phyloP scores from a whole-genome alignment of 768 basidiomycete species.

The Mycena polygramma region DNA sequence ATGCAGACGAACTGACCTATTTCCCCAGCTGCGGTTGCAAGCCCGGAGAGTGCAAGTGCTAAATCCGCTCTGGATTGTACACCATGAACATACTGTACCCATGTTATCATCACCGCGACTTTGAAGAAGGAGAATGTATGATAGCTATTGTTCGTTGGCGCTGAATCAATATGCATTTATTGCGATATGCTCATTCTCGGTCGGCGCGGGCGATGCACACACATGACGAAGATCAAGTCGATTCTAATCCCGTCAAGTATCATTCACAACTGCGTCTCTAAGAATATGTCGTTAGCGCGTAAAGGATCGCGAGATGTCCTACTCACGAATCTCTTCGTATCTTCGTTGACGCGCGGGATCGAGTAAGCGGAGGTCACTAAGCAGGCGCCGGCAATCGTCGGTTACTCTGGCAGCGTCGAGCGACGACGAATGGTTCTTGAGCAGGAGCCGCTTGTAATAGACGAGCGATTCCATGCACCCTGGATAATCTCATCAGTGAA shows the following conservation, averaged over 20 bases:
- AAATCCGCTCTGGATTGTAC: constrained; percentile 40
- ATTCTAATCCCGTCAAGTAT: neutral
- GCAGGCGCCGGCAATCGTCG: constrained; percentile 63
- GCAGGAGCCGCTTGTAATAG: constrained; percentile 81
- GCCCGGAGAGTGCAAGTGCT: constrained; percentile 72
- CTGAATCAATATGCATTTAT: constrained; percentile 32
- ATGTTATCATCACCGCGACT: constrained; percentile 22
- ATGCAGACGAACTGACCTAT: constrained; percentile 5
- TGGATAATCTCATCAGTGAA: constrained; percentile 46
- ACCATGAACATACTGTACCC: constrained; percentile 8
- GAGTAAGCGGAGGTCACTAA: constrained; percentile 67
- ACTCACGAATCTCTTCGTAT: constrained; percentile 77
- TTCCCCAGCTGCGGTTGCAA: constrained; percentile 69
- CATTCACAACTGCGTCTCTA: constrained; percentile 30
- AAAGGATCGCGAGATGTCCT: neutral
- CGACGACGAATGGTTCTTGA: constrained; percentile 58
- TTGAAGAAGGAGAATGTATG: constrained; percentile 36
- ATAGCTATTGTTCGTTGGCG: constrained; percentile 38
- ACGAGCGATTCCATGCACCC: constrained; percentile 97
- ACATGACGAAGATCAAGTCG: constrained; percentile 24
- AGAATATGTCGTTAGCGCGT: neutral
- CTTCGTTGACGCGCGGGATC: constrained; percentile 77
- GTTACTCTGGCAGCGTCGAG: constrained; percentile 52
- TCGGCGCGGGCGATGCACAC: neutral
- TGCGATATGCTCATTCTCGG: constrained; percentile 35